Evolutionary conservation across 345 rosid genomes (phyloP).

Genomic region (Iberis pinnata): DNA sequence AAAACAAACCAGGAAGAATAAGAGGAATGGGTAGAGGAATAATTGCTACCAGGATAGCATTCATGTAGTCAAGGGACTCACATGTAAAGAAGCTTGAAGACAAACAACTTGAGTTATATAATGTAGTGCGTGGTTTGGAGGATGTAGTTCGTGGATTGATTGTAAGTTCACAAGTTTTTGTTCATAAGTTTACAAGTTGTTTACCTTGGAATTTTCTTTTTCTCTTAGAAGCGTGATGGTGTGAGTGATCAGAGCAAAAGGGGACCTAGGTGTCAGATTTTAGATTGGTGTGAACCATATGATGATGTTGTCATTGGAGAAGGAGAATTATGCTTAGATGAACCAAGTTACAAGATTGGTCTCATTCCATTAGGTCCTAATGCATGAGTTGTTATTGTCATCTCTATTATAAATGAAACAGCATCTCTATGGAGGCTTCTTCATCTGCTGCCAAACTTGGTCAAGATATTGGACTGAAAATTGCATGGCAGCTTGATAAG

Average conservation of each 20-base stretch:
- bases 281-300: neutral
- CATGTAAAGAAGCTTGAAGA: neutral
- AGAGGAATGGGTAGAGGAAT: neutral
- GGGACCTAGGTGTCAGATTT: neutral
- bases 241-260: too few relatives aligned
- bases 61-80: neutral
- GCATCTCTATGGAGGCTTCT: neutral
- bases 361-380: neutral
- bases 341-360: neutral
- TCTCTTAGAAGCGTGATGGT: too few relatives aligned
- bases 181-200: too few relatives aligned
- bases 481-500: slow-evolving; percentile 4
- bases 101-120: neutral
- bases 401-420: neutral
- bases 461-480: neutral
- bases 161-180: too few relatives aligned
- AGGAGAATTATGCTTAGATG: neutral
- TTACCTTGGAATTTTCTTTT: too few relatives aligned
- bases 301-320: neutral
- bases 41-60: neutral
- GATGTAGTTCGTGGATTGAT: neutral
- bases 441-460: neutral
- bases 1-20: neutral
- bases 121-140: neutral
- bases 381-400: neutral